Base-by-base conservation (phyloP, 345 rosid species). In the Lepidium didymum region DNA sequence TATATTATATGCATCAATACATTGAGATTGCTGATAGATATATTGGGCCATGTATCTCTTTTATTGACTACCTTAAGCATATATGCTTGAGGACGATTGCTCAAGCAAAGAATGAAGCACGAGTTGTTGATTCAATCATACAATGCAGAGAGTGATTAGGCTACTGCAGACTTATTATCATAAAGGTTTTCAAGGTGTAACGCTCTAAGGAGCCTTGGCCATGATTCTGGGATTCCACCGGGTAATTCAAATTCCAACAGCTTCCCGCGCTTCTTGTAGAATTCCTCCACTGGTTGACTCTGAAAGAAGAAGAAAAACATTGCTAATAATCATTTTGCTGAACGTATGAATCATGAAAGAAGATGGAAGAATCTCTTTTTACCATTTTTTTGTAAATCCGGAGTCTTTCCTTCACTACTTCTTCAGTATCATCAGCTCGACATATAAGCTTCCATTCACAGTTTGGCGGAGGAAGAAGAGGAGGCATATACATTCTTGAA, bases 171-270 rank as follows among this genome's bases (percentile, higher is more conserved):
- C 56, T 68, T 72, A 72, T 86, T 83, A 50, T 83, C 77, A 14
- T 80, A 81, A 14, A 69, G 82, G 60, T 87, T 79, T 66, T 84
- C 96, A 46, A 94, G 81, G 70, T 91, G 83, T 77, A 94, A 80
- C 50, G 97, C 99, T 64, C 70, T 81, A 74, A 94, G 99, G 68
- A 94, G 83, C 80, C 79, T 89, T 14, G 96, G 91, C 99, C 99
- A 94, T 1, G 99, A 91, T 76, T 94, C 91, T 7, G 95, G 93
- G 75, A 94, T 94, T 70, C 99, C 97, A 34, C 99, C 99, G 0
- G 99, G 99, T 58, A 94, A 93, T 58, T 91, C 82, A 46, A 94
- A 94, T 78, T 86, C 99, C 68, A 90, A 58, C 73, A 94, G 56
- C 81, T 84, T 91, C 70, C 91, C 96, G 12, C 87, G 87, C 33